These are phyloP conservation scores for Cupressus sempervirens DNA, from an alignment of 75 land plant genomes.

Conservation along the genomic window DNA sequence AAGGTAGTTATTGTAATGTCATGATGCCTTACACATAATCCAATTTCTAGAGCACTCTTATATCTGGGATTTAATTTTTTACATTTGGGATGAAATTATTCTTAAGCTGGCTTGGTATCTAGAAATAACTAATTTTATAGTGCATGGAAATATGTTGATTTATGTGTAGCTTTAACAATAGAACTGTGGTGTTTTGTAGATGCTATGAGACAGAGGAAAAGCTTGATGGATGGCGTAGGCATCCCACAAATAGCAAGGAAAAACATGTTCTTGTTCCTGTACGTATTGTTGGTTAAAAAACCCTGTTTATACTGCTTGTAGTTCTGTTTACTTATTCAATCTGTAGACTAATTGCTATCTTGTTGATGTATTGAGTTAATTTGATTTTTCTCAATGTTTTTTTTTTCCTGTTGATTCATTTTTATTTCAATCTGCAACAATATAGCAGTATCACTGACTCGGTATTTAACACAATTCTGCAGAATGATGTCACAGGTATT, in stretches of 20 bases:
- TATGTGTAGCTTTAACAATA: background rate
- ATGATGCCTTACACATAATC: background rate
- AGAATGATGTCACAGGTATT: slow-evolving; percentile 28
- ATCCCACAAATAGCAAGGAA: slow-evolving; percentile 35
- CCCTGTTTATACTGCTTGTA: background rate
- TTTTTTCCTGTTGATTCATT: background rate
- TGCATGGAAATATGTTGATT: background rate
- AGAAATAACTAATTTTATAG: background rate
- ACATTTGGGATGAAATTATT: background rate
- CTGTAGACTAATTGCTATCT: background rate
- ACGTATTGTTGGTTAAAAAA: slow-evolving; percentile 1
- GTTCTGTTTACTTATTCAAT: background rate
- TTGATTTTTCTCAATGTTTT: background rate
- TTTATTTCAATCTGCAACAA: background rate
- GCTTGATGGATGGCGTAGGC: slow-evolving; percentile 38
- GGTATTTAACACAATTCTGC: background rate
- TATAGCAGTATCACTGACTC: background rate
- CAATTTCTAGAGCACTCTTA: background rate
- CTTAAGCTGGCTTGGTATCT: background rate
- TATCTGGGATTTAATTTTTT: background rate
- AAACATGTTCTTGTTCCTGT: slow-evolving; percentile 31
- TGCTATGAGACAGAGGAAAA: slow-evolving; percentile 37
- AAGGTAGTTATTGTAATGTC: background rate
- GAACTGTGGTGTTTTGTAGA: slow-evolving; percentile 14
- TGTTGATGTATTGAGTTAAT: background rate